phyloP scores from a whole-genome alignment of 2,329 filamentous ascomycete genomes.

The Trichoderma sp. region DNA sequence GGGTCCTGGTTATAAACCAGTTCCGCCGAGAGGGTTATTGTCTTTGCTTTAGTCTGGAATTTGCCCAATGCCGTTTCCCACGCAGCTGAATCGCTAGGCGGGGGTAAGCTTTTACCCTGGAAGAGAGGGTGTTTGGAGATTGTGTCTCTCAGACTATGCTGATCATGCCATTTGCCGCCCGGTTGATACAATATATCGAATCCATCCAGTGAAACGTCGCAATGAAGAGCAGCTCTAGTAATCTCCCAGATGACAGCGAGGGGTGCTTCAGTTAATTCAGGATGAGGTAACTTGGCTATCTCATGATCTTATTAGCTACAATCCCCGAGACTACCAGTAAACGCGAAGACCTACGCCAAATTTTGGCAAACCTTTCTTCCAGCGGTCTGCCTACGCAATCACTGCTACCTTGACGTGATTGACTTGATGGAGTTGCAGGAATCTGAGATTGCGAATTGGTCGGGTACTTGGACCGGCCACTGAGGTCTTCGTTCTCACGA shows the following conservation, averaged over 20 bases:
- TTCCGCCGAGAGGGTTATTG: slow-evolving; percentile 47
- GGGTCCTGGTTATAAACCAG: slow-evolving; percentile 42
- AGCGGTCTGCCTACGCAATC: slow-evolving; percentile 12
- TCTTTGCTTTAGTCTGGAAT: slow-evolving; percentile 40
- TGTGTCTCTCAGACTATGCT: slow-evolving; percentile 45
- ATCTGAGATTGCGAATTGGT: background rate
- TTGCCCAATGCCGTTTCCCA: slow-evolving; percentile 49
- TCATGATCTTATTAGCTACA: background rate
- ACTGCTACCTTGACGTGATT: background rate
- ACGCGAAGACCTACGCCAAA: slow-evolving; percentile 44
- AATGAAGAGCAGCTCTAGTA: slow-evolving; percentile 50
- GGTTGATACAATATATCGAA: slow-evolving; percentile 41
- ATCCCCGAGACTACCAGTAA: background rate
- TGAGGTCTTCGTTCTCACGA: background rate
- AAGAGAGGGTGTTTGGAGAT: slow-evolving; percentile 47
- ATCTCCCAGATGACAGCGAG: slow-evolving; percentile 57
- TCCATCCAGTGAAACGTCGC: slow-evolving; percentile 43
- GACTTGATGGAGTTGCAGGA: background rate
- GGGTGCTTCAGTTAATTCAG: slow-evolving; percentile 46
- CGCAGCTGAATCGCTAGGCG: slow-evolving; percentile 44
- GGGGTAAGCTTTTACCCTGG: slow-evolving; percentile 49
- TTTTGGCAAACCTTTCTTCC: slow-evolving; percentile 35
- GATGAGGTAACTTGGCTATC: slow-evolving; percentile 43
- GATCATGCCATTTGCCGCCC: slow-evolving; percentile 45
- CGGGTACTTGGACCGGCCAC: background rate